Evolutionary conservation across 192 early-diverging fungal genomes (phyloP), one percentile per base, ranked within the genome.

Genomic region (Coemansia sp.): DNA sequence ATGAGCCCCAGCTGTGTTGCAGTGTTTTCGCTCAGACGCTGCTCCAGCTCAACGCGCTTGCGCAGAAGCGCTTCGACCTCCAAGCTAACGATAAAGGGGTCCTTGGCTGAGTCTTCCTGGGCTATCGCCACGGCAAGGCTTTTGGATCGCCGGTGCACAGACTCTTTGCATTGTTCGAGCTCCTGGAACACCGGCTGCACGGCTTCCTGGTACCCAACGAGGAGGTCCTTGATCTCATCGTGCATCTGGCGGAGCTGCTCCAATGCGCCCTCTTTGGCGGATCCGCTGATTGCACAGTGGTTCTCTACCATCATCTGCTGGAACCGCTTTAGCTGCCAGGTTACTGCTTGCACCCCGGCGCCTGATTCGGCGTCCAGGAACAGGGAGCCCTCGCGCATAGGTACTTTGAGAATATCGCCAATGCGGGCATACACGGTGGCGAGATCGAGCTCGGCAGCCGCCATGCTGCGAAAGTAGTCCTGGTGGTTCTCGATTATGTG

Each of bases 401-500:
- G 71, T 14, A 67, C 71, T 36, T 55, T 53, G 23, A 74, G 55
- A 5, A 67, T 67, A 20, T 74, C 71, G 37, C 71, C 71, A 27
- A 74, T 59, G 9, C 71, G 64, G 14, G 71, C 71, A 36, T 74
- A 74, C 13, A 74, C 71, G 18, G 71, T 74, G 13, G 71, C 64
- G 28, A 74, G 64, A 32, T 74, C 71, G 23, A 67, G 50, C 43
- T 74, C 71, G 8, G 71, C 71, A 4, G 71, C 71, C 5, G 56
- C 64, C 71, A 74, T 74, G 55, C 71, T 74, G n/a, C 14, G 36
- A 9, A 74, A 67, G 48, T 40, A 74, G 52, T 67, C 71, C 1
- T 51, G 55, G 55, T 74, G 59, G 59, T 67, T 67, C 15, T 57
- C 55, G 1, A 67, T 64, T 13, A 59, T 51, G 19, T 53, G 46